A percentile compares a stretch with the other conserved stretches of the same genome.
phyloP scores from a whole-genome alignment of 2,329 filamentous ascomycete species.

The Sporothrix variecibatus region DNA sequence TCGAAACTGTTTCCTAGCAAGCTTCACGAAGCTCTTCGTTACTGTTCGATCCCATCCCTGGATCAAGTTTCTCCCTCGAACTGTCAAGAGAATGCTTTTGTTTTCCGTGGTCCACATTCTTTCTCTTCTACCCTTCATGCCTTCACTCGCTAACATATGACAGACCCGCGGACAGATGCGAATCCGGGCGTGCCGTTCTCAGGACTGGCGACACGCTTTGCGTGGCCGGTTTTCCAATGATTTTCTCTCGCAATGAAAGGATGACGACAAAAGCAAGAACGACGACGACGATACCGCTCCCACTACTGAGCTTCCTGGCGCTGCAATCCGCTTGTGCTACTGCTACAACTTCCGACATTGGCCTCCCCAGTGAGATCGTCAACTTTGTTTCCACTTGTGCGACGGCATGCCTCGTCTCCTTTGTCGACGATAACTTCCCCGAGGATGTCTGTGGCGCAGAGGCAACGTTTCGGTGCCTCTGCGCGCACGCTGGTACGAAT shows the following conservation, averaged over 20 bases:
- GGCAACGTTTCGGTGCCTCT: constrained; percentile 64
- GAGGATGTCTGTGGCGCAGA: constrained; percentile 49
- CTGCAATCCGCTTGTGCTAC: background rate
- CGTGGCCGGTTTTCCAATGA: constrained; percentile 6
- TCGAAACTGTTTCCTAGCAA: too few relatives aligned
- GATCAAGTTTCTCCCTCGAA: too few relatives aligned
- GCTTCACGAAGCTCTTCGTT: too few relatives aligned
- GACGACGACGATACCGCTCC: constrained; percentile 41
- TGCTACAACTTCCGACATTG: too few relatives aligned
- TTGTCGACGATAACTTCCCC: constrained; percentile 62
- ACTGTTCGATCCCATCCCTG: too few relatives aligned
- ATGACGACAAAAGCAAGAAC: too few relatives aligned
- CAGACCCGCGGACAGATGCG: background rate
- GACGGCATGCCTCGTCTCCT: constrained; percentile 60
- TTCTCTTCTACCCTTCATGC: too few relatives aligned
- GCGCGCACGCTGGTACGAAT: constrained; percentile 57
- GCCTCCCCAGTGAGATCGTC: constrained; percentile 43
- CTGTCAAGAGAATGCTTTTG: too few relatives aligned
- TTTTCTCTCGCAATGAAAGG: too few relatives aligned
- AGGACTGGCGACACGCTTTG: background rate
- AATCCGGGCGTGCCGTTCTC: background rate
- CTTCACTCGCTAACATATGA: too few relatives aligned
- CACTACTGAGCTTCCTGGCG: constrained; percentile 36
- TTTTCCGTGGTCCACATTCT: too few relatives aligned
- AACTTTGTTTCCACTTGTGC: constrained; percentile 59